These are phyloP conservation scores for Boletus subcaerulescens DNA, from an alignment of 768 basidiomycete genomes.

Conservation along the genomic window DNA sequence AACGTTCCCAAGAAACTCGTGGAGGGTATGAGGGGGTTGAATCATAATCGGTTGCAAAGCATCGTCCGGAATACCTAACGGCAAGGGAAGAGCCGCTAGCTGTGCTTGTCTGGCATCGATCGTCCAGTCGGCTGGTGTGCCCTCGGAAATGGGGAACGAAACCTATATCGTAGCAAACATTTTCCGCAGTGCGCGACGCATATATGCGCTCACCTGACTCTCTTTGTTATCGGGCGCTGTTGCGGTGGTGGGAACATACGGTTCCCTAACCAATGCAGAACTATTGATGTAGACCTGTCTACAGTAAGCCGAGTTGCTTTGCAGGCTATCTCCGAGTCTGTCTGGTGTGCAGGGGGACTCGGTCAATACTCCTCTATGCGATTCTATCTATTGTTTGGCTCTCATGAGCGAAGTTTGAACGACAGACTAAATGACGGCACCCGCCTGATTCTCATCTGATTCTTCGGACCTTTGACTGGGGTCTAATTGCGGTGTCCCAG, in stretches of 20 bases:
- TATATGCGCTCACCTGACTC: conserved; percentile 22
- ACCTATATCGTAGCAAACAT: background rate
- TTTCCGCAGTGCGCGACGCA: background rate
- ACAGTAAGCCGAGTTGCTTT: conserved; percentile 28
- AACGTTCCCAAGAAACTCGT: conserved; percentile 63
- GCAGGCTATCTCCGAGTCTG: conserved; percentile 17
- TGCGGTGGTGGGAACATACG: background rate
- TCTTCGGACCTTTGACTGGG: background rate
- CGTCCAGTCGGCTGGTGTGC: conserved; percentile 34
- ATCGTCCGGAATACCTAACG: conserved; percentile 59
- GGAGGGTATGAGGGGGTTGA: conserved; percentile 58
- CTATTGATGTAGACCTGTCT: conserved; percentile 13
- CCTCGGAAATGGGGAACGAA: background rate
- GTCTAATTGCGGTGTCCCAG: background rate
- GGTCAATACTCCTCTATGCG: background rate
- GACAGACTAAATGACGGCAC: background rate
- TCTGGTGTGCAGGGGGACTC: conserved; percentile 20
- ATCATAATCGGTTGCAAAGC: conserved; percentile 67
- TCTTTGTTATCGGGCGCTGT: background rate
- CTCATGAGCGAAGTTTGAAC: background rate
- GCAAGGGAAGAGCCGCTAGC: conserved; percentile 61
- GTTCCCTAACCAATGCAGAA: conserved; percentile 5
- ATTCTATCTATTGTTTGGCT: background rate
- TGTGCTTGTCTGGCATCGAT: conserved; percentile 54
- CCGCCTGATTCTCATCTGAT: conserved; percentile 1